A percentile compares a stretch with the other conserved stretches of the same genome.
Evolutionary conservation across 148 eudicot species (phyloP).

Genomic region (Amaranthus hypochondriacus): DNA sequence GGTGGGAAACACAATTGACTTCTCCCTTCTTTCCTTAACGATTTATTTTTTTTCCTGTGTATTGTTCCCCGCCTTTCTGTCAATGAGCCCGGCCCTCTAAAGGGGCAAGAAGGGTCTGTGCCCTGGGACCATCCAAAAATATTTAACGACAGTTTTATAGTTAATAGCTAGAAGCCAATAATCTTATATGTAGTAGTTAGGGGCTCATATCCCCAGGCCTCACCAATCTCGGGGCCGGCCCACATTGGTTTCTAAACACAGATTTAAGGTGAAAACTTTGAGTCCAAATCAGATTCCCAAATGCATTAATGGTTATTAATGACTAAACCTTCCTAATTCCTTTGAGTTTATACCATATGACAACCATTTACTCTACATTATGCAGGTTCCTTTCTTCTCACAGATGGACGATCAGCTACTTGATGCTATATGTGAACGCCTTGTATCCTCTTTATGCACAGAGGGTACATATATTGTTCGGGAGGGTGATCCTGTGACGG

Average conservation of each 20-base stretch:
- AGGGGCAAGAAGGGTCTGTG: too few relatives aligned
- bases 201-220: too few relatives aligned
- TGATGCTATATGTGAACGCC: constrained; percentile 83
- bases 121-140: too few relatives aligned
- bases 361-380: constrained; percentile 1
- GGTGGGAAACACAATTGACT: too few relatives aligned
- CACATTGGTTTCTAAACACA: neutral
- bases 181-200: too few relatives aligned
- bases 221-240: neutral
- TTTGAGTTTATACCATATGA: neutral
- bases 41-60: too few relatives aligned
- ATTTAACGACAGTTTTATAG: too few relatives aligned
- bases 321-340: neutral
- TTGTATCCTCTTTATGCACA: constrained; percentile 71
- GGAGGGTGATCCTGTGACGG: constrained; percentile 82
- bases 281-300: neutral
- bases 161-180: too few relatives aligned
- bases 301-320: neutral
- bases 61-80: too few relatives aligned
- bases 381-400: constrained; percentile 83
- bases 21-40: too few relatives aligned
- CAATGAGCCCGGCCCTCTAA: too few relatives aligned
- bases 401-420: constrained; percentile 91
- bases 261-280: neutral
- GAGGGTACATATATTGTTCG: constrained; percentile 71